A percentile compares a stretch with the other conserved stretches of the same genome.
Conservation (phyloP, 1,284 basidiomycete species). For the Irpex sp. region DNA sequence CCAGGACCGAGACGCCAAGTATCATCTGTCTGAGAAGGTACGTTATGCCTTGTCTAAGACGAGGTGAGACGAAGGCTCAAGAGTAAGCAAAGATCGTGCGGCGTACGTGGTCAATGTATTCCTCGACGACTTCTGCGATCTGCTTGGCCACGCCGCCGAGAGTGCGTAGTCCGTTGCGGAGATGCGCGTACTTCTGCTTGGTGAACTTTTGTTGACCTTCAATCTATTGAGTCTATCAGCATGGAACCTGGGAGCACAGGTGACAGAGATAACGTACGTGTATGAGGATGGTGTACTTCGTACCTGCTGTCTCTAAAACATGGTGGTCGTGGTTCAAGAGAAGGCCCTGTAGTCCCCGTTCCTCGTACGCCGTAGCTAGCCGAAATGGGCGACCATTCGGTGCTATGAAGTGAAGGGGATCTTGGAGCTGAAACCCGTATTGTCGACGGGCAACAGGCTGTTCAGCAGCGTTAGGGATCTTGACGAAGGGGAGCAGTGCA, state of each 20-base stretch:
- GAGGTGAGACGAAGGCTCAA: neutral
- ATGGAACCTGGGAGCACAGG: neutral
- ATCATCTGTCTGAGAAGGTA: neutral
- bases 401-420: neutral
- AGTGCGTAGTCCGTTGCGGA: too few species aligned
- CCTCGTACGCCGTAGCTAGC: neutral
- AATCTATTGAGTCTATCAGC: neutral
- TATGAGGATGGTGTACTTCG: neutral
- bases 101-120: neutral
- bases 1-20: slow-evolving; percentile 4
- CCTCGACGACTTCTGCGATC: neutral
- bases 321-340: too few species aligned
- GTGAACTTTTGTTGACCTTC: neutral
- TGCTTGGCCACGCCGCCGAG: neutral
- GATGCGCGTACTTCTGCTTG: neutral
- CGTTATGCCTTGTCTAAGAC: neutral
- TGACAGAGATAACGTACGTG: neutral
- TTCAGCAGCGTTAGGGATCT: neutral
- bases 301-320: too few species aligned
- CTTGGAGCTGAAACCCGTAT: neutral
- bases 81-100: neutral
- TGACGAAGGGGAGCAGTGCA: too few species aligned
- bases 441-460: neutral
- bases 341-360: too few species aligned
- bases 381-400: neutral